Conservation (phyloP, 805 yeast species). For the Zygotorulaspora sp. region DNA sequence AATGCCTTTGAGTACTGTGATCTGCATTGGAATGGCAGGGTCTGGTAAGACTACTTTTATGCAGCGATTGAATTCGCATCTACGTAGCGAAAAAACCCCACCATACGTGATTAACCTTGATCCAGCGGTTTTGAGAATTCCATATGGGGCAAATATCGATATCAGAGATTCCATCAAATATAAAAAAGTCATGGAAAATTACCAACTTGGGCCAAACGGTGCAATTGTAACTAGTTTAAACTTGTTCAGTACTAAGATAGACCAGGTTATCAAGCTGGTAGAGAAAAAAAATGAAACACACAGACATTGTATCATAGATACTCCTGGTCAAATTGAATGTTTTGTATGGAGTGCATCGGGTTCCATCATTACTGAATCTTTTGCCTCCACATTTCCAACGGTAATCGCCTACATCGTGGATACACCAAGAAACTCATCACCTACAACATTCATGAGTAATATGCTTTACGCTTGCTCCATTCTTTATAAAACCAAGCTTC, state of each 20-base stretch:
- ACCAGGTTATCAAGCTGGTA: conserved; percentile 82
- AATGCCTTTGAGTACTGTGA: conserved; percentile 40
- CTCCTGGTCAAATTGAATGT: conserved; percentile 99
- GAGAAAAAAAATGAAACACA: conserved; percentile 61
- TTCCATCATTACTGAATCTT: conserved; percentile 90
- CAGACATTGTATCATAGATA: conserved; percentile 79
- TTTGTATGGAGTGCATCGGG: conserved; percentile 99
- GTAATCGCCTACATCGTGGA: conserved; percentile 94
- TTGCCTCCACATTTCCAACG: conserved; percentile 94
- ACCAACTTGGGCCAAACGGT: conserved; percentile 95
- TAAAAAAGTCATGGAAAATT: conserved; percentile 93
- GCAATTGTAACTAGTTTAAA: conserved; percentile 95
- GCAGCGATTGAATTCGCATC: conserved; percentile 88
- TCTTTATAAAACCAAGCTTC: conserved; percentile 89
- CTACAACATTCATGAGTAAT: conserved; percentile 95
- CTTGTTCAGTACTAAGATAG: conserved; percentile 89
- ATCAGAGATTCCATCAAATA: conserved; percentile 94
- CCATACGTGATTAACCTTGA: conserved; percentile 94
- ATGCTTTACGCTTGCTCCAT: conserved; percentile 98
- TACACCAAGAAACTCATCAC: conserved; percentile 90
- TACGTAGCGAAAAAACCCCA: conserved; percentile 63
- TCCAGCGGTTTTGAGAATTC: conserved; percentile 94
- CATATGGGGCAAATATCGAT: conserved; percentile 91
- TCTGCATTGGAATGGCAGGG: conserved; percentile 66
- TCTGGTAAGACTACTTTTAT: conserved; percentile 97